Percentiles rank a stretch among this genome's conserved stretches.
phyloP scores from a whole-genome alignment of 192 early-diverging fungal species.

The Podochytrium sp. region DNA sequence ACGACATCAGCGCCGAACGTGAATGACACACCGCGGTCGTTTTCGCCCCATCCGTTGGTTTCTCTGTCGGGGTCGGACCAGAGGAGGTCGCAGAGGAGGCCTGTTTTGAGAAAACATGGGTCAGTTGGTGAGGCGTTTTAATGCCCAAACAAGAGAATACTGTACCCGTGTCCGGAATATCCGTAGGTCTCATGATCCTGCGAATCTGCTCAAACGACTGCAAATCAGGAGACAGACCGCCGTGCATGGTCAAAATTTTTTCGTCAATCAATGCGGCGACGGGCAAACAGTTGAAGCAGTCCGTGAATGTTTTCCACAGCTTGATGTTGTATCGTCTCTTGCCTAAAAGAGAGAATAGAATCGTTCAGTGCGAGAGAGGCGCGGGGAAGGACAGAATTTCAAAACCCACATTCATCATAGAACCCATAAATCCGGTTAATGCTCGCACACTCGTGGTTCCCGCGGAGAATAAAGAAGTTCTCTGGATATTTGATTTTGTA shows the following conservation, averaged over 20 bases:
- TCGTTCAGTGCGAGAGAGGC: not conserved
- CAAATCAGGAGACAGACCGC: slow-evolving; percentile 94
- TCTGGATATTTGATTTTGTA: slow-evolving; percentile 99
- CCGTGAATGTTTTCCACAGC: slow-evolving; percentile 98
- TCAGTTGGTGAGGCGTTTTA: not conserved
- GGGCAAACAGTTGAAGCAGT: slow-evolving; percentile 97
- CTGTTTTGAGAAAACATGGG: slow-evolving; percentile 32
- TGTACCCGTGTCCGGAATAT: slow-evolving; percentile 92
- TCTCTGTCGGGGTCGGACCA: slow-evolving; percentile 99
- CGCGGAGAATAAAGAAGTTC: slow-evolving; percentile 98
- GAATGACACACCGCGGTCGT: slow-evolving; percentile 94
- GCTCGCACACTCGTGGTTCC: slow-evolving; percentile 98
- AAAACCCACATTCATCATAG: slow-evolving; percentile 87
- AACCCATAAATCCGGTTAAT: slow-evolving; percentile 98
- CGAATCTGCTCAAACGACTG: slow-evolving; percentile 97
- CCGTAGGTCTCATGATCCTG: slow-evolving; percentile 94
- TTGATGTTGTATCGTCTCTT: slow-evolving; percentile 98
- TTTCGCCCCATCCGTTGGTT: slow-evolving; percentile 93
- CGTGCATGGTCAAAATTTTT: slow-evolving; percentile 98
- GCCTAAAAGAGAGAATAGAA: slow-evolving; percentile 49
- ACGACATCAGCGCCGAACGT: slow-evolving; percentile 96
- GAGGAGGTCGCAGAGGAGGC: slow-evolving; percentile 90
- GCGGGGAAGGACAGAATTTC: not conserved
- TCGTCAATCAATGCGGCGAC: slow-evolving; percentile 97
- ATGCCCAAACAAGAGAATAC: not conserved